Evolutionary conservation across 1,139 yeast genomes (phyloP), one percentile per base, ranked within the genome.

Genomic region (Taphrina wiesneri): DNA sequence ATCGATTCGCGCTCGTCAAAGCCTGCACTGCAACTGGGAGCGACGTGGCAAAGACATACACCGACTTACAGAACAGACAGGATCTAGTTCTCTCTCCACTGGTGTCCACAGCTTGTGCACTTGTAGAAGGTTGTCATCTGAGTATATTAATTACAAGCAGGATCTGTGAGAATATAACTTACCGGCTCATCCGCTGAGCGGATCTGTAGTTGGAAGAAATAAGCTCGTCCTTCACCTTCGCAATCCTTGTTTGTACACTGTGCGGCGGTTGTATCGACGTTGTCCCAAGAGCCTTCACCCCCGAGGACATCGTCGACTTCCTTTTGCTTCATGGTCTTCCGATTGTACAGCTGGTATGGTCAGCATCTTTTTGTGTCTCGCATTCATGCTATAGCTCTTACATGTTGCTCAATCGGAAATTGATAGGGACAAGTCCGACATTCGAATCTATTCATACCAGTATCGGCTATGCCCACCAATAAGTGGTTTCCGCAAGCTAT

Each of bases 201-300:
- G 51, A 60, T 60, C 77, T 93, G 99, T 69, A 93, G 81, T 78
- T 93, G 99, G 82, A 92, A 95, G 81, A 90, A 93, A 77, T 95
- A 93, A 0, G 99, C 99, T 76, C 90, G 89, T 23, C 62, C 52
- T 3, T 36, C 51, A 15, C 64, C 89, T 56, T 91, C 96, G 80
- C 99, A 93, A 0, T 82, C 77, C 70, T 89, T 96, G 53, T 84
- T 81, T 2, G 97, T 97, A 80, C 99, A 93, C 75, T 93, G 96
- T 0, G 93, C 73, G 65, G 52, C 54, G 0, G 82, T 80, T 69
- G 80, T 81, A 75, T 95, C 99, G 34, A 95, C 99, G 74, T 93
- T 92, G 75, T 93, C 99, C 99, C 99, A 93, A 2, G 98, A 96
- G 30, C 97, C 98, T 71, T 87, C 95, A 49, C 97, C 97, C 68